These are phyloP conservation scores for Gymnopilus dilepis DNA, from an alignment of 768 basidiomycete species.

Conservation along the genomic window DNA sequence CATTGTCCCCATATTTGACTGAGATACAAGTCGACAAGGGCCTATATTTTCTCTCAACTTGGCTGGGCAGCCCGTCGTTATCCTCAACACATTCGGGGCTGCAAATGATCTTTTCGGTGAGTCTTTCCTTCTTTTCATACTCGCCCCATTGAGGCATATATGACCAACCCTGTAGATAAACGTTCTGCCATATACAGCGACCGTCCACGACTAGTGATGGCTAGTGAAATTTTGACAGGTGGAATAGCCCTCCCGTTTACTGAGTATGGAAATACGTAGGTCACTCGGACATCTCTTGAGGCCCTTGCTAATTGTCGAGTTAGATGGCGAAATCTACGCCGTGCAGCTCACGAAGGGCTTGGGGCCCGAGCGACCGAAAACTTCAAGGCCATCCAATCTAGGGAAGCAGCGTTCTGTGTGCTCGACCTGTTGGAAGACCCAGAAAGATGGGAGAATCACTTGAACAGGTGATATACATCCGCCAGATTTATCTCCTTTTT, in stretches of 20 bases:
- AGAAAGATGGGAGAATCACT: neutral
- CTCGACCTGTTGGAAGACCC: neutral
- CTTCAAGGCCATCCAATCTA: neutral
- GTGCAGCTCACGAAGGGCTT: neutral
- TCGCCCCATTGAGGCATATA: too few relatives aligned
- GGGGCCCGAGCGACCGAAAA: neutral
- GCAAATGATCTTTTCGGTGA: slow-evolving; percentile 1
- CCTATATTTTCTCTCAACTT: slow-evolving; percentile 59
- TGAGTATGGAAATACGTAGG: neutral
- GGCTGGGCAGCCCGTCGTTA: slow-evolving; percentile 38
- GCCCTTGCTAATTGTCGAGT: neutral
- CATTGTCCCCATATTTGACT: too few relatives aligned
- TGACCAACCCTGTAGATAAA: neutral
- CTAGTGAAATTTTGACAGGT: slow-evolving; percentile 1
- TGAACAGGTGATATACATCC: neutral
- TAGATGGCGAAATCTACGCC: slow-evolving; percentile 4
- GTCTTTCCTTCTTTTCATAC: neutral
- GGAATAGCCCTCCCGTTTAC: neutral
- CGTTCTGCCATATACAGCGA: slow-evolving; percentile 6
- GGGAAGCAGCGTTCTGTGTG: neutral
- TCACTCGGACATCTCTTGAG: neutral
- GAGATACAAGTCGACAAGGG: too few relatives aligned
- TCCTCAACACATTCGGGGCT: slow-evolving; percentile 7
- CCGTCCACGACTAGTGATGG: slow-evolving; percentile 6
- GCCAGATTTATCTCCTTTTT: neutral